A percentile compares a stretch with the other conserved stretches of the same genome.
These are phyloP conservation scores for Rhodomyrtus psidioides DNA, from an alignment of 441 rosid genomes.

Conservation along the genomic window DNA sequence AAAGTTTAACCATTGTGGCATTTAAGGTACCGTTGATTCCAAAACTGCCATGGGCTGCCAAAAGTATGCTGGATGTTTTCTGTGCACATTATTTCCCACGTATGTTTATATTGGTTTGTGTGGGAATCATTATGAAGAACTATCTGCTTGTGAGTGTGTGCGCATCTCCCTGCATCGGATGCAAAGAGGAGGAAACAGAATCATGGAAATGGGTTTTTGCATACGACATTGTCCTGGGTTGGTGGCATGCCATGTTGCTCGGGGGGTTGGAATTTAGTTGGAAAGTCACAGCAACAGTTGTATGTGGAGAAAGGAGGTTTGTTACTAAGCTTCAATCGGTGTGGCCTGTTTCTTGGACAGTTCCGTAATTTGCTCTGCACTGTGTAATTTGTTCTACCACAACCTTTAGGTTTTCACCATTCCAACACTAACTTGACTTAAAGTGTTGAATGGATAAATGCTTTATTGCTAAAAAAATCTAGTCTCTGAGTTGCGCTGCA, in stretches of 20 bases:
- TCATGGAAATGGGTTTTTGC: background rate
- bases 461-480: background rate
- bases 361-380: background rate
- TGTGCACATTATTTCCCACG: background rate
- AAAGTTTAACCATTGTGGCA: background rate
- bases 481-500: background rate
- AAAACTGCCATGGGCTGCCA: background rate
- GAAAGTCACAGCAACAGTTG: background rate
- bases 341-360: background rate
- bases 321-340: background rate
- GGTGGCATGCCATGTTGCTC: background rate
- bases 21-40: background rate
- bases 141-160: background rate
- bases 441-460: fast-evolving
- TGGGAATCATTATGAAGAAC: background rate
- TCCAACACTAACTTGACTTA: background rate
- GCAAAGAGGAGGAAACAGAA: background rate
- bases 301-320: background rate
- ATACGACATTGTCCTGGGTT: background rate
- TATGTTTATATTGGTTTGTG: background rate
- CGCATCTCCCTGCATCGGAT: background rate
- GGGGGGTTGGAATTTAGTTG: background rate
- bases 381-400: background rate
- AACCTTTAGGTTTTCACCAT: background rate
- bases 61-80: background rate